Percentiles rank a stretch among this genome's conserved stretches.
Evolutionary conservation across 805 yeast species (phyloP).

Genomic region (Wickerhamiella vanderwaltii): DNA sequence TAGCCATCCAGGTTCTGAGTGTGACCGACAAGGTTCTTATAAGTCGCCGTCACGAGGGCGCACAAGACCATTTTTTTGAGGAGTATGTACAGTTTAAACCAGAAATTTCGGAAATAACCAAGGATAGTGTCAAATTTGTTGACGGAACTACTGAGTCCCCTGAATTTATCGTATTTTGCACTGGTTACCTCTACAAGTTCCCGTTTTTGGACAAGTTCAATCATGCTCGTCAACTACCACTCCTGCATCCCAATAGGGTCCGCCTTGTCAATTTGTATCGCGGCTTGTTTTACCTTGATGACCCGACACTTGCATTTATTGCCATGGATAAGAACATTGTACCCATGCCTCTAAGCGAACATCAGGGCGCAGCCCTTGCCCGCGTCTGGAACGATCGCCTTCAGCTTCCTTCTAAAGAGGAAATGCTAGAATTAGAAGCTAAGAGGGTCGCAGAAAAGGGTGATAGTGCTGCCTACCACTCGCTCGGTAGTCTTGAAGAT

Average conservation of each 20-base stretch:
- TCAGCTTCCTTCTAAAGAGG: constrained; percentile 35
- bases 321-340: constrained; percentile 32
- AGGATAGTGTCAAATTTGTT: constrained; percentile 32
- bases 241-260: constrained; percentile 31
- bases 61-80: constrained; percentile 29
- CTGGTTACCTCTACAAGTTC: constrained; percentile 58
- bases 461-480: constrained; percentile 39
- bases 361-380: constrained; percentile 55
- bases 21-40: constrained; percentile 34
- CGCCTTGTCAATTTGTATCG: constrained; percentile 44
- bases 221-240: constrained; percentile 1
- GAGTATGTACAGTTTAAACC: constrained; percentile 32
- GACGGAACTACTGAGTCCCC: constrained; percentile 39
- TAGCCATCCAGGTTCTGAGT: constrained; percentile 48
- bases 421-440: constrained; percentile 36
- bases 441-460: constrained; percentile 35
- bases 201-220: constrained; percentile 42
- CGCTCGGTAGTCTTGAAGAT: constrained; percentile 44
- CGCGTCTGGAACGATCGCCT: constrained; percentile 49
- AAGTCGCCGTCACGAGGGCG: constrained; percentile 35
- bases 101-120: constrained; percentile 28
- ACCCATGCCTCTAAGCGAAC: constrained; percentile 31
- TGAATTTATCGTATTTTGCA: constrained; percentile 53
- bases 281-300: constrained; percentile 44
- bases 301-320: constrained; percentile 53